Conservation (phyloP, 1,284 basidiomycete genomes). For the Ceratobasidium sp. region DNA sequence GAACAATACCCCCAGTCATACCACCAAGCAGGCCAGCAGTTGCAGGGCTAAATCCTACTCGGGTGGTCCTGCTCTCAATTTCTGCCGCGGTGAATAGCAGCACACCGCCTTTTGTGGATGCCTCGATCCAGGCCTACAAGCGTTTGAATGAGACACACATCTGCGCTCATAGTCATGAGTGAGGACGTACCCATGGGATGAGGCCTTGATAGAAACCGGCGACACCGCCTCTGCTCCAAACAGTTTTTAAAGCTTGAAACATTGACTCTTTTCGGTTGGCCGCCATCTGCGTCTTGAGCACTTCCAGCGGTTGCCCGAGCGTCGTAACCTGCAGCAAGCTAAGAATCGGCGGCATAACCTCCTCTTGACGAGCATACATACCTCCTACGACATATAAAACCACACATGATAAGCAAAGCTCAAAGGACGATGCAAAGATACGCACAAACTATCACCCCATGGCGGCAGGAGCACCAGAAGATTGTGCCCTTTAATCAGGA, state of each 20-base stretch:
- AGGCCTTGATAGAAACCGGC: slow-evolving; percentile 97
- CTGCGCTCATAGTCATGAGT: slow-evolving; percentile 22
- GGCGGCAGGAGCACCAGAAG: background rate
- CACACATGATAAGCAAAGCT: slow-evolving; percentile 28
- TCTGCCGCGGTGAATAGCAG: slow-evolving; percentile 96
- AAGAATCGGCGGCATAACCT: background rate
- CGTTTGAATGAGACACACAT: slow-evolving; percentile 47
- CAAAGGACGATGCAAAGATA: slow-evolving; percentile 2
- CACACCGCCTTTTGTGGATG: slow-evolving; percentile 97
- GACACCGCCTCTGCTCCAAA: slow-evolving; percentile 93
- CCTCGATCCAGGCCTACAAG: slow-evolving; percentile 96
- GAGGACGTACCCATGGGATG: slow-evolving; percentile 89
- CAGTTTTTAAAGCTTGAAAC: slow-evolving; percentile 85
- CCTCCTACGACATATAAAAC: slow-evolving; percentile 60
- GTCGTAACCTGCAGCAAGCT: slow-evolving; percentile 82
- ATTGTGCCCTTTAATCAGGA: background rate
- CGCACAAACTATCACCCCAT: slow-evolving; percentile 47
- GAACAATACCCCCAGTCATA: slow-evolving; percentile 97
- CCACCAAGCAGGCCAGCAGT: slow-evolving; percentile 92
- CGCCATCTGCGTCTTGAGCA: slow-evolving; percentile 99
- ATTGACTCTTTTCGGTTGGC: slow-evolving; percentile 93
- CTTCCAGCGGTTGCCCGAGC: slow-evolving; percentile 97
- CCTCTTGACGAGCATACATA: slow-evolving; percentile 54
- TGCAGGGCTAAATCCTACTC: slow-evolving; percentile 82
- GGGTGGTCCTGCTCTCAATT: slow-evolving; percentile 80